Evolutionary conservation across 306 rosid species (phyloP), one percentile per base, ranked within the genome.

Genomic region (Cicer bijugum): DNA sequence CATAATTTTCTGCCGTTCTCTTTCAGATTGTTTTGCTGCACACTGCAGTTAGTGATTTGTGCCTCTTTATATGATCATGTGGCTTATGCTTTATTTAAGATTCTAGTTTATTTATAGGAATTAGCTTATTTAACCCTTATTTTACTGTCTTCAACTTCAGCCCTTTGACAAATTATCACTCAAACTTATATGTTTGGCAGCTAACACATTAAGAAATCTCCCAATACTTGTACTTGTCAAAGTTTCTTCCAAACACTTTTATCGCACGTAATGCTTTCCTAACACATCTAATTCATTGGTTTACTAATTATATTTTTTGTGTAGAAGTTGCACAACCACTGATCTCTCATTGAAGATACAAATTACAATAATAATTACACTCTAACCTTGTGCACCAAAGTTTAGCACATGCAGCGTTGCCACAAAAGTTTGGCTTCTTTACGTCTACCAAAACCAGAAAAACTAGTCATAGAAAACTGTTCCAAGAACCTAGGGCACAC

Each of bases 371-470:
- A 28, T 28, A 28, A 28, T 28, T 28, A 28, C 35, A 28, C 35
- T 28, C 35, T 28, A 28, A 28, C 35, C 35, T 28, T 28, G 35
- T 28, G 35, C 5, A 28, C 35, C 35, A 28, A 28, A 28, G 35
- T 28, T 28, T 28, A 28, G 35, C 35, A 28, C 35, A 4, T 28
- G 35, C 35, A 28, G 35, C 35, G 35, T 28, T 28, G 35, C 35
- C 35, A 28, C 35, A 28, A 28, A 28, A 28, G 39, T 7, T 12
- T 57, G 48, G 56, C 44, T 56, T 57, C 10, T 72, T 57, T 23
- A 12, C 11, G 12, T 39, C 23, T 19, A 57, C 11, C 33, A 72
- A 57, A 72, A 37, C 57, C 15, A 72, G 67, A 12, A 56, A 40
- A 20, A 16, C 66, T 55, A 15, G 20, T 55, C 35, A 28, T 28